Evolutionary conservation across 2,329 filamentous ascomycete species (phyloP).

Genomic region (Fusarium sp.): DNA sequence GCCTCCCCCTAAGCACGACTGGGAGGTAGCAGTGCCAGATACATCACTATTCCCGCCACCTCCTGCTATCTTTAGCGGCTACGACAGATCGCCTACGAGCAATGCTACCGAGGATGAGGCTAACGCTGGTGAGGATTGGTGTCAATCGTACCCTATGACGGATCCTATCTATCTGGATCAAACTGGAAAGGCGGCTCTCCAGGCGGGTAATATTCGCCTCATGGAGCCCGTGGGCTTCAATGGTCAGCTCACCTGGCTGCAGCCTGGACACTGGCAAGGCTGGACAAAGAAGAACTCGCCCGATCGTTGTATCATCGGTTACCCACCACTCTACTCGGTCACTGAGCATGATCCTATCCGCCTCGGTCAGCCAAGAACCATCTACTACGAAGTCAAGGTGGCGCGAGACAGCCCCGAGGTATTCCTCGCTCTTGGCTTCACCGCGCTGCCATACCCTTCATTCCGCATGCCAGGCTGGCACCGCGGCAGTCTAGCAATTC

Average conservation of each 20-base stretch:
- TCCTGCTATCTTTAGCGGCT: slow-evolving; percentile 71
- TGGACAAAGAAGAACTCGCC: slow-evolving; percentile 56
- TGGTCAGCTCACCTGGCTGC: slow-evolving; percentile 58
- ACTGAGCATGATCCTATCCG: slow-evolving; percentile 66
- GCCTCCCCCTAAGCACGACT: slow-evolving; percentile 68
- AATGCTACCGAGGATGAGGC: slow-evolving; percentile 76
- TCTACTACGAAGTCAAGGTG: slow-evolving; percentile 79
- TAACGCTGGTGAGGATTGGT: slow-evolving; percentile 74
- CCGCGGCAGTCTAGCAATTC: slow-evolving; percentile 77
- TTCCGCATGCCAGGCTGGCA: slow-evolving; percentile 88
- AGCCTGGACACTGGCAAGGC: slow-evolving; percentile 64
- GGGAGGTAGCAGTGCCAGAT: slow-evolving; percentile 77
- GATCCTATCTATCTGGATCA: slow-evolving; percentile 62
- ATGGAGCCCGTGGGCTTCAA: slow-evolving; percentile 61
- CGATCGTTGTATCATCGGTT: slow-evolving; percentile 74
- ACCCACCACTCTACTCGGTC: slow-evolving; percentile 75
- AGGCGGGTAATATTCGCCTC: slow-evolving; percentile 64
- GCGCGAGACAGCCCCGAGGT: slow-evolving; percentile 58
- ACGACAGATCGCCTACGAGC: slow-evolving; percentile 72
- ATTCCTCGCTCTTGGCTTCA: slow-evolving; percentile 74
- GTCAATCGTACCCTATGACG: slow-evolving; percentile 67
- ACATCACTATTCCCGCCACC: slow-evolving; percentile 78
- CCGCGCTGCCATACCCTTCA: slow-evolving; percentile 78
- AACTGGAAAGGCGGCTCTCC: slow-evolving; percentile 59
- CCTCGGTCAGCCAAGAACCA: slow-evolving; percentile 57